Evolutionary conservation across 2,329 filamentous ascomycete genomes (phyloP).

Genomic region (Fusarium proliferatum): DNA sequence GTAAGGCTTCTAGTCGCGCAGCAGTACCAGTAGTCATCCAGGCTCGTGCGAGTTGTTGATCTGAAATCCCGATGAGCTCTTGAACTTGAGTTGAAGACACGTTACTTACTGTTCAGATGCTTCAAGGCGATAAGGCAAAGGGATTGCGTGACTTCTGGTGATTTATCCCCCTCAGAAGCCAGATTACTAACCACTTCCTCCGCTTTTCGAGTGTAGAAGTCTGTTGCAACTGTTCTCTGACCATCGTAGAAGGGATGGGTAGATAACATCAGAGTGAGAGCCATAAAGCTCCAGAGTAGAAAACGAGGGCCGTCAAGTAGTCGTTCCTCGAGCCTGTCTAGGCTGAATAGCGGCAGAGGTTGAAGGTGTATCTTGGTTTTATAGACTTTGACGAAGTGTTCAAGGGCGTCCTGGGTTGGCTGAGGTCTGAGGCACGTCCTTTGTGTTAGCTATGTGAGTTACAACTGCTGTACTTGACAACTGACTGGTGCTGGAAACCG

Average conservation of each 20-base stretch:
- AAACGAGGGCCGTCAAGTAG: rapidly evolving
- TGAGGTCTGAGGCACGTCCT: not conserved
- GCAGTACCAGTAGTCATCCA: not conserved
- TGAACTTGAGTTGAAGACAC: rapidly evolving
- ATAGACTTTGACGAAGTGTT: not conserved
- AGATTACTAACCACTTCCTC: rapidly evolving
- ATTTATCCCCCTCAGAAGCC: not conserved
- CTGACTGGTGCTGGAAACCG: not conserved
- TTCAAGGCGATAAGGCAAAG: not conserved
- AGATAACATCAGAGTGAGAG: not conserved
- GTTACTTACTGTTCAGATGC: not conserved
- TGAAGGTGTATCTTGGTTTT: not conserved
- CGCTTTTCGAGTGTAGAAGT: not conserved
- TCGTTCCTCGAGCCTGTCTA: not conserved
- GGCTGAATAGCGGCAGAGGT: not conserved
- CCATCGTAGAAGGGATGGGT: not conserved
- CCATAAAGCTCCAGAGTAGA: not conserved
- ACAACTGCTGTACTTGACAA: rapidly evolving
- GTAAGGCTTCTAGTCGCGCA: not conserved
- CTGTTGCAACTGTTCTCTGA: not conserved
- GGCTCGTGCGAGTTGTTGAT: not conserved
- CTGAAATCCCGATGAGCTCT: not conserved
- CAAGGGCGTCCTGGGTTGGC: not conserved
- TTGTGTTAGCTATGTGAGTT: not conserved
- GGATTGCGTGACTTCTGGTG: not conserved